These are phyloP conservation scores for Schizonepeta tenuifolia DNA, from an alignment of 257 asterid genomes.

Conservation along the genomic window DNA sequence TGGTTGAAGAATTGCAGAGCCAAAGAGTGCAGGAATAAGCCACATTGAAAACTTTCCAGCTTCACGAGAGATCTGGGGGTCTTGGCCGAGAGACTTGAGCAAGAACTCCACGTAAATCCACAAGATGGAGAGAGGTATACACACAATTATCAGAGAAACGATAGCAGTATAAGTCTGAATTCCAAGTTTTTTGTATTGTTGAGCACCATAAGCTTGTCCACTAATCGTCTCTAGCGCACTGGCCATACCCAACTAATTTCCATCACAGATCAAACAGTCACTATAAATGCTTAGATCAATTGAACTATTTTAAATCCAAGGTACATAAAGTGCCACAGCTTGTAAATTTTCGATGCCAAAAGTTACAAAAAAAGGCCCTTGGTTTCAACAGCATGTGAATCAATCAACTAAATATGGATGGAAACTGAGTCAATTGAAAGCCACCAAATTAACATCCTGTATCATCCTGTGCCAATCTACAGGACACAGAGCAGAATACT, in stretches of 20 bases:
- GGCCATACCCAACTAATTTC: slow-evolving; percentile 83
- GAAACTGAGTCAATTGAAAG: not conserved
- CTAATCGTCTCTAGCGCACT: slow-evolving; percentile 77
- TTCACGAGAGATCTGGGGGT: slow-evolving; percentile 72
- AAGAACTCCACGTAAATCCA: slow-evolving; percentile 59
- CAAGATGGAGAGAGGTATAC: slow-evolving; percentile 63
- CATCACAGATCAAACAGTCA: not conserved
- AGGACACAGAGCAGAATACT: not conserved
- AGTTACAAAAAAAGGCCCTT: not conserved
- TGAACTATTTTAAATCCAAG: not conserved
- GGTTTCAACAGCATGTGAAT: not conserved
- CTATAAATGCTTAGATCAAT: not conserved
- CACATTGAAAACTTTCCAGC: slow-evolving; percentile 67
- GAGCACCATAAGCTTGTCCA: slow-evolving; percentile 89
- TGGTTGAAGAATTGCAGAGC: slow-evolving; percentile 63
- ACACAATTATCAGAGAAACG: slow-evolving; percentile 51
- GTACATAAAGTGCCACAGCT: not conserved
- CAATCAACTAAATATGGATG: not conserved
- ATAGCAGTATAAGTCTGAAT: slow-evolving; percentile 78
- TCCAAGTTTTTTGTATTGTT: slow-evolving; percentile 73
- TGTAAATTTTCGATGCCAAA: not conserved
- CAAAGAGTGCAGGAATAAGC: slow-evolving; percentile 73
- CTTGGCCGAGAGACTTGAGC: slow-evolving; percentile 68
- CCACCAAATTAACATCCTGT: not conserved
- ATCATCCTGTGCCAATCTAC: not conserved